phyloP scores from a whole-genome alignment of 306 rosid species.

The Chamaecrista fasciculata region DNA sequence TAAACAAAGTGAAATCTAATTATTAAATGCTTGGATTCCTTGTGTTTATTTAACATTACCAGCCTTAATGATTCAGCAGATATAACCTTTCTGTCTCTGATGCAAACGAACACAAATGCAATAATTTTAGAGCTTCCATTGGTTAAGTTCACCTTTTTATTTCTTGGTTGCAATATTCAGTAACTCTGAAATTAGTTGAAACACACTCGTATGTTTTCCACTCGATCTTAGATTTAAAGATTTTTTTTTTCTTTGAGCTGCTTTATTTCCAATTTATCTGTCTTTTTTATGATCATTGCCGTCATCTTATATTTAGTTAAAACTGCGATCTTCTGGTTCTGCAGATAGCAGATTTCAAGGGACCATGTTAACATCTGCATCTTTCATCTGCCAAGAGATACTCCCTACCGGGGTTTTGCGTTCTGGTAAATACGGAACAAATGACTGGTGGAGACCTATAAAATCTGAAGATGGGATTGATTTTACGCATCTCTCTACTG shows the following conservation, averaged over 20 bases:
- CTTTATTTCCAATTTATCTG: neutral
- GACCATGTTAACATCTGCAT: slow-evolving; percentile 40
- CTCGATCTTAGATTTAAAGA: neutral
- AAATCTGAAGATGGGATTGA: slow-evolving; percentile 50
- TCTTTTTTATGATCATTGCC: neutral
- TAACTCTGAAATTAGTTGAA: slow-evolving; percentile 1
- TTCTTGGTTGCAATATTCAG: neutral
- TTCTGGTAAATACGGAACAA: slow-evolving; percentile 45
- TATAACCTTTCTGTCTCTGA: neutral
- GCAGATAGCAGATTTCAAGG: slow-evolving; percentile 60
- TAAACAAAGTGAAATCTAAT: slow-evolving; percentile 1
- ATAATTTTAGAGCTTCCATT: too few species aligned
- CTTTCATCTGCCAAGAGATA: slow-evolving; percentile 71
- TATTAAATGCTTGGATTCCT: neutral
- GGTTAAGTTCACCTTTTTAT: too few species aligned
- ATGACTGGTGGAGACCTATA: slow-evolving; percentile 46
- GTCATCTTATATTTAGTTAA: slow-evolving; percentile 20
- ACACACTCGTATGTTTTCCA: neutral
- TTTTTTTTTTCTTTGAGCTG: neutral
- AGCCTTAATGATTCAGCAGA: slow-evolving; percentile 5
- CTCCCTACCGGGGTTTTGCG: slow-evolving; percentile 42
- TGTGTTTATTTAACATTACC: neutral
- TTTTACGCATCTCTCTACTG: slow-evolving; percentile 39
- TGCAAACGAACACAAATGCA: neutral
- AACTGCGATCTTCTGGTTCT: slow-evolving; percentile 27